Evolutionary conservation across 352 stramenopile species (phyloP).

Genomic region (Pythium chondricola): DNA sequence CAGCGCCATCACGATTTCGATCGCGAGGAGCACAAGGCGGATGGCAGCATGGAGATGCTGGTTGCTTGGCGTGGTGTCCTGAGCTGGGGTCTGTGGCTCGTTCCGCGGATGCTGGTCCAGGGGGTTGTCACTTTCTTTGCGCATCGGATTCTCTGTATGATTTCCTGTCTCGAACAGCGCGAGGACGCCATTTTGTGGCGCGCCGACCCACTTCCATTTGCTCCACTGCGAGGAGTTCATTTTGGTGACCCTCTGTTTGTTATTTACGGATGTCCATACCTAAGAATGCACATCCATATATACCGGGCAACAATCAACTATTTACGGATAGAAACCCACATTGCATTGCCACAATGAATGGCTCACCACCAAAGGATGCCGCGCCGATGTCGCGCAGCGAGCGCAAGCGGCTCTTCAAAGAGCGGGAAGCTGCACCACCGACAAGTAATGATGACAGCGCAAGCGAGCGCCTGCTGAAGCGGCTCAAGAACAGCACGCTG

Average conservation of each 20-base stretch:
- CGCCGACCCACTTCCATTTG: conserved; percentile 17
- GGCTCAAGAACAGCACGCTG: conserved; percentile 28
- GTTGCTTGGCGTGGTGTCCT: no score
- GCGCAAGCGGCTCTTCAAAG: conserved; percentile 16
- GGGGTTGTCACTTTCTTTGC: no score
- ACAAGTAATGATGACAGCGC: background rate
- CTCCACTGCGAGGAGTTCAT: background rate
- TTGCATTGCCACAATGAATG: no score
- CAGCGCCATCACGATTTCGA: conserved; percentile 15
- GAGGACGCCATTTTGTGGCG: conserved; percentile 10
- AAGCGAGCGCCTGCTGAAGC: background rate
- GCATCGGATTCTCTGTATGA: no score
- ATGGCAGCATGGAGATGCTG: background rate
- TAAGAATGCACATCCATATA: background rate
- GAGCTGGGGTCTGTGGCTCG: no score
- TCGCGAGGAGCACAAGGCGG: conserved; percentile 8
- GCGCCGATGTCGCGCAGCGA: conserved; percentile 10
- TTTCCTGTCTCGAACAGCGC: conserved; percentile 6
- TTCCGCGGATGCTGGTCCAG: no score
- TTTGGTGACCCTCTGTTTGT: background rate
- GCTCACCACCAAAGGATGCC: no score
- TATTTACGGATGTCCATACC: background rate
- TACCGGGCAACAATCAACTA: no score
- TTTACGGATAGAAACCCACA: no score
- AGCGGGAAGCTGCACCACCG: background rate